Conservation (phyloP, 2,329 filamentous ascomycete species). For the Neopestalotiopsis sp. region DNA sequence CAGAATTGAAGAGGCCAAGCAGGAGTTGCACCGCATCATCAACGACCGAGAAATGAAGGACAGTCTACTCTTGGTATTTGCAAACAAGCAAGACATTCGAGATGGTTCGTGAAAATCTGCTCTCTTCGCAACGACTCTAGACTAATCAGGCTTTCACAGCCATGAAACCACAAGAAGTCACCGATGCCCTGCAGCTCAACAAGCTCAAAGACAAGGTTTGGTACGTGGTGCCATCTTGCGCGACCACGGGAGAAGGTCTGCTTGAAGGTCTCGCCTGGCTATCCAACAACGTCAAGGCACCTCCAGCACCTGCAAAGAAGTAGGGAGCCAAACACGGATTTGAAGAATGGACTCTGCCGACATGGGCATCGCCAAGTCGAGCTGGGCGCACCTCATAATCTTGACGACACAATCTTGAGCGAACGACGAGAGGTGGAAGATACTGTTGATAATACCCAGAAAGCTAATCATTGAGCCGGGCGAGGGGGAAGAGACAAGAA, state of each 20-base stretch:
- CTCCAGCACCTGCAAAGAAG: slow-evolving; percentile 60
- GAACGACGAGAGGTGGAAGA: neutral
- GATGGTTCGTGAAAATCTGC: slow-evolving; percentile 61
- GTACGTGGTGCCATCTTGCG: slow-evolving; percentile 84
- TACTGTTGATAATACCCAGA: slow-evolving; percentile 4
- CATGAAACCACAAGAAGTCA: slow-evolving; percentile 81
- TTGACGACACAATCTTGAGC: slow-evolving; percentile 1
- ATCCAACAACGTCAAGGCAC: slow-evolving; percentile 81
- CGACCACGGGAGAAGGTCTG: slow-evolving; percentile 80
- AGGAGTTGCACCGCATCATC: slow-evolving; percentile 95
- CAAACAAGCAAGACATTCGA: slow-evolving; percentile 96
- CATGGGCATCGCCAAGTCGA: slow-evolving; percentile 6
- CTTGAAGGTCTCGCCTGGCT: slow-evolving; percentile 84
- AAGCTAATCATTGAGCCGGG: neutral
- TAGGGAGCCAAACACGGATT: slow-evolving; percentile 11
- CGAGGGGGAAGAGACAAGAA: slow-evolving; percentile 2
- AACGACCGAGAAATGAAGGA: slow-evolving; percentile 98
- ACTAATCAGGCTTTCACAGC: slow-evolving; percentile 51
- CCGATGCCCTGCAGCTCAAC: slow-evolving; percentile 75
- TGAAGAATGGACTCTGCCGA: neutral
- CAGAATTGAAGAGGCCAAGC: slow-evolving; percentile 89
- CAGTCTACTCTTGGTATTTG: slow-evolving; percentile 90
- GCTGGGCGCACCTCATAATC: slow-evolving; percentile 8
- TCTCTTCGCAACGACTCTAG: slow-evolving; percentile 5
- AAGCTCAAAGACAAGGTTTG: slow-evolving; percentile 84